A percentile compares a stretch with the other conserved stretches of the same genome.
Evolutionary conservation across 192 early-diverging fungal genomes (phyloP).

Genomic region (Coemansia aciculifera): DNA sequence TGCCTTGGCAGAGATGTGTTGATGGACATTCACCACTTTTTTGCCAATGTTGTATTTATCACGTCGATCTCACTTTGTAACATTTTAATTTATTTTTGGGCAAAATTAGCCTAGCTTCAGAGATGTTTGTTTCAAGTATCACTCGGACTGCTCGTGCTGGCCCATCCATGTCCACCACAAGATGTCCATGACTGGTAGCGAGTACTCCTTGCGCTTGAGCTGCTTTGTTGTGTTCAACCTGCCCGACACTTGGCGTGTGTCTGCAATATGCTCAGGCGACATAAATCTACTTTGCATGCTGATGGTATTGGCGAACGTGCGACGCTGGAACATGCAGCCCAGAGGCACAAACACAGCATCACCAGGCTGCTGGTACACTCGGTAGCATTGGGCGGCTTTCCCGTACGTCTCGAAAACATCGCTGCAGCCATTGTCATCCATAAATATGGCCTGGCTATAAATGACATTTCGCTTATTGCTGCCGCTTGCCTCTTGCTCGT

Average conservation of each 20-base stretch:
- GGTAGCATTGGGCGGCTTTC: constrained; percentile 52
- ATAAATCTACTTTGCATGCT: constrained; percentile 66
- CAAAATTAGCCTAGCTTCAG: too few species aligned
- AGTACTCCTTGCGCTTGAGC: constrained; percentile 19
- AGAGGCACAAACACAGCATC: constrained; percentile 77
- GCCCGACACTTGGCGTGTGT: constrained; percentile 18
- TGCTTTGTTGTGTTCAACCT: constrained; percentile 1
- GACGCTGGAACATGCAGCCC: constrained; percentile 68
- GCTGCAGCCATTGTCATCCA: constrained; percentile 8
- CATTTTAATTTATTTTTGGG: not conserved
- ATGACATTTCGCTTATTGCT: constrained; percentile 8
- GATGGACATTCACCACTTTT: not conserved
- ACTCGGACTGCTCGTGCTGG: not conserved
- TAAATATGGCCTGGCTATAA: constrained; percentile 8
- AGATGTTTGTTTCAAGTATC: not conserved
- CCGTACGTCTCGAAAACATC: constrained; percentile 39
- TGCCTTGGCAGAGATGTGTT: not conserved
- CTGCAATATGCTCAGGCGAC: constrained; percentile 51
- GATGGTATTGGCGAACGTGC: constrained; percentile 59
- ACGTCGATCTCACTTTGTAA: not conserved
- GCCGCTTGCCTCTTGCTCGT: constrained; percentile 2
- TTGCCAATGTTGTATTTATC: too few species aligned
- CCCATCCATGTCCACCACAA: constrained; percentile 50
- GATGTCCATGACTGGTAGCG: constrained; percentile 45
- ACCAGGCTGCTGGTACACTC: constrained; percentile 63